phyloP scores from a whole-genome alignment of 1,284 basidiomycete genomes.

The Leccinum ponderosum region DNA sequence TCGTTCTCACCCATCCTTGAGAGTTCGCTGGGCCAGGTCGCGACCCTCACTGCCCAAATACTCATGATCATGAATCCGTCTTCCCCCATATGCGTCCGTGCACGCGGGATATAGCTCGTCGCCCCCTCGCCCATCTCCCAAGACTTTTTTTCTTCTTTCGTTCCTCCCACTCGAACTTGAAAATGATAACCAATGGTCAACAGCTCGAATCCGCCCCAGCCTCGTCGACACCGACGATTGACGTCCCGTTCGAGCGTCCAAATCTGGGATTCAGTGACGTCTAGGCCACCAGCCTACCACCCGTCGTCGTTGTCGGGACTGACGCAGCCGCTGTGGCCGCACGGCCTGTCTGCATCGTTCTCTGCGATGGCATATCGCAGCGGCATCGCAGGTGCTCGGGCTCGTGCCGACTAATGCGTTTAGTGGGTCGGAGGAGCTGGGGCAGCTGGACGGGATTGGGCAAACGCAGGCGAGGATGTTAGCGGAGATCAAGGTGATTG shows the following conservation, averaged over 20 bases:
- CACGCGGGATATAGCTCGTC: neutral
- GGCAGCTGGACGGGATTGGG: slow-evolving; percentile 20
- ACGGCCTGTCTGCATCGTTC: slow-evolving; percentile 40
- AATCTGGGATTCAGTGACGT: neutral
- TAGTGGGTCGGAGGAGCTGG: slow-evolving; percentile 17
- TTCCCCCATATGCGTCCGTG: neutral
- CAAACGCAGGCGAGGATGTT: slow-evolving; percentile 13
- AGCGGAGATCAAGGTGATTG: slow-evolving; percentile 15
- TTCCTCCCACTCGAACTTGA: slow-evolving; percentile 1
- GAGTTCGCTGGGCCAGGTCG: neutral
- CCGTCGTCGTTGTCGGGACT: neutral
- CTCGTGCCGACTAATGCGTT: slow-evolving; percentile 23
- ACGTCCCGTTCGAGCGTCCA: slow-evolving; percentile 16
- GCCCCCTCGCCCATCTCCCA: neutral
- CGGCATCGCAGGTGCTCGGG: slow-evolving; percentile 40
- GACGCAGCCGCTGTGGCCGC: slow-evolving; percentile 28
- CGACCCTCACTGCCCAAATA: neutral
- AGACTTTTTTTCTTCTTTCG: neutral
- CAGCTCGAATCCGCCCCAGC: slow-evolving; percentile 11
- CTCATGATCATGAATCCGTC: neutral
- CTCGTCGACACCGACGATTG: slow-evolving; percentile 21
- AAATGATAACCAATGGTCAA: neutral
- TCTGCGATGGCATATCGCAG: slow-evolving; percentile 43
- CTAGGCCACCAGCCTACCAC: neutral
- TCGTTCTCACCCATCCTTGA: neutral